phyloP scores from a whole-genome alignment of 176 grass and related monocot species.

The Echinochloa phyllopogon region DNA sequence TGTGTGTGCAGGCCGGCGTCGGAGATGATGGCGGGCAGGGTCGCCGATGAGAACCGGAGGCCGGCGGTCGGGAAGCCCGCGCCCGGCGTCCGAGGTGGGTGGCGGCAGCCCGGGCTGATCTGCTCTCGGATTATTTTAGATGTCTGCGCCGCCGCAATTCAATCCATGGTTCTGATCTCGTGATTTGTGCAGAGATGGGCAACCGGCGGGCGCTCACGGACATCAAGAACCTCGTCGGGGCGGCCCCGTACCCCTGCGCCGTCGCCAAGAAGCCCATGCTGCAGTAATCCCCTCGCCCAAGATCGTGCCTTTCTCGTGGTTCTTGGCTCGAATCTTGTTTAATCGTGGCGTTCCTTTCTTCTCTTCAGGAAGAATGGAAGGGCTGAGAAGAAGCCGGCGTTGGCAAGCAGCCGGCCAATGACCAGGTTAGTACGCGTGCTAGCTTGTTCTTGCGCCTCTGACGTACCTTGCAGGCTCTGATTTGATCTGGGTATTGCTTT shows the following conservation, averaged over 20 bases:
- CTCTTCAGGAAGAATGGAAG: conserved; percentile 50
- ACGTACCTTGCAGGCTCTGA: conserved; percentile 18
- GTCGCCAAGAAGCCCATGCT: conserved; percentile 60
- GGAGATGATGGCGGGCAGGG: conserved; percentile 56
- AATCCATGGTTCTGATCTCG: conserved; percentile 13
- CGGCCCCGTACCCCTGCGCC: conserved; percentile 38
- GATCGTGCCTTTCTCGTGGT: conserved; percentile 12
- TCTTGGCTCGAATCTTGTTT: conserved; percentile 37
- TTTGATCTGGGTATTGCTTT: neutral
- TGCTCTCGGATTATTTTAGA: neutral
- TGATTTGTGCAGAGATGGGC: conserved; percentile 57
- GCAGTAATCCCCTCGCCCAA: conserved; percentile 53
- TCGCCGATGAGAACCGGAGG: conserved; percentile 55
- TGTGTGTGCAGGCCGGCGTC: conserved; percentile 36
- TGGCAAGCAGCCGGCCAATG: conserved; percentile 47
- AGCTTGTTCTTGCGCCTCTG: neutral
- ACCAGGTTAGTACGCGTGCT: conserved; percentile 58
- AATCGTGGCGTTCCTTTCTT: conserved; percentile 10
- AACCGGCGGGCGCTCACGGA: conserved; percentile 70
- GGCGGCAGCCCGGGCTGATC: neutral
- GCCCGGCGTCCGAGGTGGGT: conserved; percentile 48
- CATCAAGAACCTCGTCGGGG: conserved; percentile 64
- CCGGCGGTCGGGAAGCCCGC: conserved; percentile 21
- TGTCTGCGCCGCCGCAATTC: neutral
- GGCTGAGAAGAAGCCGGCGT: conserved; percentile 35